Conservation (phyloP, 1,139 yeast genomes). For the Candida albicans region DNA sequence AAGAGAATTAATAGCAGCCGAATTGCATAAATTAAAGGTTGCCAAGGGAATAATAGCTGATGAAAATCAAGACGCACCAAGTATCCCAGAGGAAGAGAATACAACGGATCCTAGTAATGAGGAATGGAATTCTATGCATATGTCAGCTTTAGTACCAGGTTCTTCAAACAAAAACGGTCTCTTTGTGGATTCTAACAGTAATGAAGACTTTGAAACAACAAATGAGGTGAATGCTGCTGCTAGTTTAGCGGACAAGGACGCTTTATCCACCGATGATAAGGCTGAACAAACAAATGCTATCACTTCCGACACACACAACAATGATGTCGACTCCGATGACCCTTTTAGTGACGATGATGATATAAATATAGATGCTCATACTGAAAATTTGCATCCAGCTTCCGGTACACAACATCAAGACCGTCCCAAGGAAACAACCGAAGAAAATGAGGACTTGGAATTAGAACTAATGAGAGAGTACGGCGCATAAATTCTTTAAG, state of each 20-base stretch:
- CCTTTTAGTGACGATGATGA: slow-evolving; percentile 26
- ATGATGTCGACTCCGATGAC: slow-evolving; percentile 18
- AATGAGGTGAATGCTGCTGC: background rate
- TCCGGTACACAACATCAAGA: slow-evolving; percentile 11
- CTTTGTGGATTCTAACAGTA: slow-evolving; percentile 3
- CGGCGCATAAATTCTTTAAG: slow-evolving; percentile 1
- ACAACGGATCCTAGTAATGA: slow-evolving; percentile 20
- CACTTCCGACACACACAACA: slow-evolving; percentile 17
- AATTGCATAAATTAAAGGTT: slow-evolving; percentile 32
- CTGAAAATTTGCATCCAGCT: background rate
- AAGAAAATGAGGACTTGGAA: slow-evolving; percentile 27
- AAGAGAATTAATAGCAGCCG: slow-evolving; percentile 35
- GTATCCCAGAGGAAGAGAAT: slow-evolving; percentile 6
- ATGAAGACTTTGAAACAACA: background rate
- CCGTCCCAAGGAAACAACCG: slow-evolving; percentile 14
- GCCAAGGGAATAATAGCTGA: slow-evolving; percentile 30
- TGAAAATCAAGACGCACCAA: background rate
- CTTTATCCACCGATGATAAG: background rate
- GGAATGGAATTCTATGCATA: slow-evolving; percentile 3
- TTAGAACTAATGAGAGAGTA: slow-evolving; percentile 40
- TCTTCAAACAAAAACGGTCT: background rate
- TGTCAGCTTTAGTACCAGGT: background rate
- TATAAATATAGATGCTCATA: background rate
- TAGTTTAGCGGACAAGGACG: background rate
- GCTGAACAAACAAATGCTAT: background rate